Evolutionary conservation across 2,329 filamentous ascomycete species (phyloP).

Genomic region (Phoma herbarum): DNA sequence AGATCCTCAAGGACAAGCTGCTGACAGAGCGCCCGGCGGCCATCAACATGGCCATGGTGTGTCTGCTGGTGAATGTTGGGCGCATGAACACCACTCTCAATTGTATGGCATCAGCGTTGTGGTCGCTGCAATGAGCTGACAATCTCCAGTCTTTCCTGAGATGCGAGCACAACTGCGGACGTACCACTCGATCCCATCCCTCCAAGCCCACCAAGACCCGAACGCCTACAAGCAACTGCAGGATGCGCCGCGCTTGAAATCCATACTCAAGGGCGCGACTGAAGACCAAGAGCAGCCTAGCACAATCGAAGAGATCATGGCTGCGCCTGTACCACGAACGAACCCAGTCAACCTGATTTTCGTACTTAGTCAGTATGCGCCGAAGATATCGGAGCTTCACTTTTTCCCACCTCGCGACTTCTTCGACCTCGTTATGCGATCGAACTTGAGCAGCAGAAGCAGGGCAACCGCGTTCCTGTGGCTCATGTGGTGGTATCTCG

Average conservation of each 20-base stretch:
- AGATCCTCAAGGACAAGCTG: slow-evolving; percentile 96
- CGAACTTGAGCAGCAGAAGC: slow-evolving; percentile 80
- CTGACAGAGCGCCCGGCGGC: slow-evolving; percentile 90
- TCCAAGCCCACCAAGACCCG: slow-evolving; percentile 93
- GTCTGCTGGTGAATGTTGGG: slow-evolving; percentile 93
- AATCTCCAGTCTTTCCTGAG: slow-evolving; percentile 85
- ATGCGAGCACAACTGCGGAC: slow-evolving; percentile 98
- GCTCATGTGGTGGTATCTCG: slow-evolving; percentile 99
- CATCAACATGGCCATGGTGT: slow-evolving; percentile 99
- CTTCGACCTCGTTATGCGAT: slow-evolving; percentile 95
- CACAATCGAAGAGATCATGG: slow-evolving; percentile 83
- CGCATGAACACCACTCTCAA: slow-evolving; percentile 99
- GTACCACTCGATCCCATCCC: slow-evolving; percentile 95
- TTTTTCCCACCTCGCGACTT: slow-evolving; percentile 88
- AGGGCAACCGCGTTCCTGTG: slow-evolving; percentile 90
- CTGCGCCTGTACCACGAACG: slow-evolving; percentile 74
- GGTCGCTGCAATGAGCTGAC: slow-evolving; percentile 26
- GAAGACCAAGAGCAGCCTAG: slow-evolving; percentile 89
- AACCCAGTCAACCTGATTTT: slow-evolving; percentile 99
- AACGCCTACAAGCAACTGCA: slow-evolving; percentile 98
- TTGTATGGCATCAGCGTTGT: slow-evolving; percentile 65
- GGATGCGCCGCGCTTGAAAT: slow-evolving; percentile 94
- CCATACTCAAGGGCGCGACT: slow-evolving; percentile 94
- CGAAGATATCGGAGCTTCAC: slow-evolving; percentile 91
- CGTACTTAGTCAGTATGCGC: slow-evolving; percentile 86